Base-by-base conservation (phyloP, 805 yeast species). In the Nakazawaea pomicola region DNA sequence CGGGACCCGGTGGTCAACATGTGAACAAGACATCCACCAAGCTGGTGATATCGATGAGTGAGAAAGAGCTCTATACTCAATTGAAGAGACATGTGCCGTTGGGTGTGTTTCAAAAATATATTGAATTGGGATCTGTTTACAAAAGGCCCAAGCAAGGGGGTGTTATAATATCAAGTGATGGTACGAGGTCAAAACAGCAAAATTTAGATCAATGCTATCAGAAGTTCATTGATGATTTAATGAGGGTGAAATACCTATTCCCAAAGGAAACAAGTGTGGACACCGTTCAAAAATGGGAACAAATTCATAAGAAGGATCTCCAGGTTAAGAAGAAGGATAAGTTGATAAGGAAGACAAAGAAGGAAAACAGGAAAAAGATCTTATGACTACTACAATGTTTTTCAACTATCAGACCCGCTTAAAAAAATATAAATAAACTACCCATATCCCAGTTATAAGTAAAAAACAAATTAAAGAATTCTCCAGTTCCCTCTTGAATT, bases 1-100 rank as follows among this genome's bases (percentile, higher is more conserved):
- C 79, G 2, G 82, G 81, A 0, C 70, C 79, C 0, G 82, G 82
- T 1, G 82, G 82, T 3, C 81, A 76, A 40, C 76, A 76, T 47
- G 81, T 76, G n/a, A 76, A 76, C 46, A 74, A 73, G 29, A 74
- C 80, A 0, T 70, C 74, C 7, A 67, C 78, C 1, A 75, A 75
- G 46, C 80, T 60, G 1, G 41, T 35, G 57, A 8, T 46, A 46
- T 12, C 69, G 33, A 59, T 65, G 29, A 40, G 60, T 28, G 33
- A 65, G 11, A 38, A 65, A 48, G 55, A 70, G 38, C 15, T 33
- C 62, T 56, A 35, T 50, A 58, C 43, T 57, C 70, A 75, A 48
- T 67, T 53, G 48, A 64, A 48, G 51, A 60, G 48, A 23, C 70
- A 76, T 75, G 61, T 74, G 3, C 72, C 76, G 4, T 39, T 40